Conservation (phyloP, 805 yeast species). For the Priceomyces haplophilus region DNA sequence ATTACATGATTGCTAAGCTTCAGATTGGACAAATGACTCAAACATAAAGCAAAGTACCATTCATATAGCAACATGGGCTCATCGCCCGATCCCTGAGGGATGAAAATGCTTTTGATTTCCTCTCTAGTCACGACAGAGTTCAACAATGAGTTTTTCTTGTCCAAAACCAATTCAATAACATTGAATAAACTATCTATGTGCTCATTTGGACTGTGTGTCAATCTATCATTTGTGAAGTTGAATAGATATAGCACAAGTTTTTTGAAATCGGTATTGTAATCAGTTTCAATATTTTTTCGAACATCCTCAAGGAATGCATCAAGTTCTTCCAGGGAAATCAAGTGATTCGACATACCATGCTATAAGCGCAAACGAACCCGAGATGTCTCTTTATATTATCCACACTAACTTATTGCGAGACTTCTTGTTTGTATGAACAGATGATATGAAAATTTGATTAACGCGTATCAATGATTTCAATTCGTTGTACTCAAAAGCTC, state of each 20-base stretch:
- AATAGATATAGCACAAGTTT: constrained; percentile 32
- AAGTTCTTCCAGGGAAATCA: constrained; percentile 27
- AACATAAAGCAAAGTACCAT: constrained; percentile 29
- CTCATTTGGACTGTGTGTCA: constrained; percentile 7
- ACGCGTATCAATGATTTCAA: too few relatives aligned
- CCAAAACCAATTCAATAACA: constrained; percentile 33
- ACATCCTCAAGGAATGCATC: constrained; percentile 33
- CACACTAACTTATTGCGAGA: too few relatives aligned
- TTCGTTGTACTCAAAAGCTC: too few relatives aligned
- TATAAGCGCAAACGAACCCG: not conserved
- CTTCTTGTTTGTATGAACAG: too few relatives aligned
- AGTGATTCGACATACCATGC: constrained; percentile 11
- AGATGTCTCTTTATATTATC: too few relatives aligned
- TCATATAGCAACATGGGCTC: constrained; percentile 19
- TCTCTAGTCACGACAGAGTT: constrained; percentile 14
- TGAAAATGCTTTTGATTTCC: constrained; percentile 6
- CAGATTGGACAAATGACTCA: constrained; percentile 21
- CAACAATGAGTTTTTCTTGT: constrained; percentile 25
- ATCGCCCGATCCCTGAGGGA: not conserved
- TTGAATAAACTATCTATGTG: constrained; percentile 22
- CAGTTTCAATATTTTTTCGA: constrained; percentile 25
- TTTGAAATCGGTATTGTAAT: constrained; percentile 34
- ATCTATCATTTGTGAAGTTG: constrained; percentile 27
- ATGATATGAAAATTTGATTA: too few relatives aligned
- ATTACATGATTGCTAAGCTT: constrained; percentile 12